Evolutionary conservation across 2,329 filamentous ascomycete species (phyloP), one percentile per base, ranked within the genome.

Genomic region (Aureobasidium sp.): DNA sequence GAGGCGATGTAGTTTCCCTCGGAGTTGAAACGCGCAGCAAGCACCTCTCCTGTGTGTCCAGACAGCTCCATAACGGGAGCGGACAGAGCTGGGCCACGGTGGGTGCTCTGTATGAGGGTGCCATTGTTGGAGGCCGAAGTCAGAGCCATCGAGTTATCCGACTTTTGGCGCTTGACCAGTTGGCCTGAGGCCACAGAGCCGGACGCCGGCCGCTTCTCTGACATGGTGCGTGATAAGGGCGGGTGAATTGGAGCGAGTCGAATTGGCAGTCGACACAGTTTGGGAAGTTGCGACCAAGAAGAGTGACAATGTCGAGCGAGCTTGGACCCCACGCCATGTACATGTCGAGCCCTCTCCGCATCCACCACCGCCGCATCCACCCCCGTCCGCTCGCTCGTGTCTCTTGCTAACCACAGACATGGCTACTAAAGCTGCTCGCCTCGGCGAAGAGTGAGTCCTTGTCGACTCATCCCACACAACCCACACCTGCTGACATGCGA

Each of bases 61-160:
- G 87, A 88, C 61, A 99, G 80, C 76, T 97, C 91, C 91, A 97
- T 97, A 48, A 97, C 88, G 1, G 93, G 91, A 62, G 93, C 89
- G 73, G 95, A 87, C 34, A 99, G 82, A 57, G 84, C 86, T 73
- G 91, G 95, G 50, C 91, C 92, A 68, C 91, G 84, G 59, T 87
- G 84, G 65, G 84, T 83, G 63, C 83, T 77, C 76, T 87, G 83
- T 69, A 88, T 80, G 61, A 89, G 80, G 42, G 86, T 80, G 65
- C 85, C 85, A 81, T 83, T 82, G 74, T 77, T 21, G 78, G 77
- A 63, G 32, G 81, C 78, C 44, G 85, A 76, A 42, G 85, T 79
- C 59, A 86, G 78, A 60, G 82, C 79, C 69, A 79, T 82, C 70
- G 76, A 75, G 61, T 77, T 78, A 67, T 85, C 83, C 62, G 85